Conservation (phyloP, 371 early-diverging fungal genomes). For the Mortierella sp. region DNA sequence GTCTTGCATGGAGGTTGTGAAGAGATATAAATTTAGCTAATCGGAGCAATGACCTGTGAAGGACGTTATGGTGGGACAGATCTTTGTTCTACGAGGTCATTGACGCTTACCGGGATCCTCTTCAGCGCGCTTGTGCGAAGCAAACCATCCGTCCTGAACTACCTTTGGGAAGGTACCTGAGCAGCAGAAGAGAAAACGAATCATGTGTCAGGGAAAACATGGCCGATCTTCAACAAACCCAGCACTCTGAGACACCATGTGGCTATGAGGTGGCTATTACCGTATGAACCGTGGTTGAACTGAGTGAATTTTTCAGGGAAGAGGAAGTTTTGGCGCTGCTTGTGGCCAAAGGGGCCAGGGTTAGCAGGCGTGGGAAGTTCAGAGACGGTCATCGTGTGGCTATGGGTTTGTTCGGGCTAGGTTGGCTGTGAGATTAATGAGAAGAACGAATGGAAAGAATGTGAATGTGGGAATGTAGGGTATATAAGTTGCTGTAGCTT, state of each 20-base stretch:
- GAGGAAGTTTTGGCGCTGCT: conserved; percentile 52
- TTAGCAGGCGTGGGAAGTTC: conserved; percentile 30
- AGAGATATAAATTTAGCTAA: too few species aligned
- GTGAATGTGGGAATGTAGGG: too few species aligned
- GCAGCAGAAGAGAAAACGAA: not conserved
- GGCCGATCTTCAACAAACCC: too few species aligned
- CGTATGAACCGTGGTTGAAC: conserved; percentile 60
- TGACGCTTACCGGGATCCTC: conserved; percentile 30
- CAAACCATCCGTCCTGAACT: conserved; percentile 28
- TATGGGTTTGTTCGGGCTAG: too few species aligned
- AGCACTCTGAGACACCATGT: too few species aligned
- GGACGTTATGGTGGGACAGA: too few species aligned
- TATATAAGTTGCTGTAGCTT: too few species aligned
- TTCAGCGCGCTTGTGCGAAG: conserved; percentile 23
- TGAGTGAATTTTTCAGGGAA: conserved; percentile 57
- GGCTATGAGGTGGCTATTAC: too few species aligned
- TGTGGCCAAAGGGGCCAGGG: conserved; percentile 55
- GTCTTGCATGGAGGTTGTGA: conserved; percentile 16
- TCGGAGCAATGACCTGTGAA: too few species aligned
- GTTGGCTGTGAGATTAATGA: not conserved
- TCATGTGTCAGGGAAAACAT: not conserved
- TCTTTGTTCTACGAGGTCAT: too few species aligned
- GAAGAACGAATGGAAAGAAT: not conserved
- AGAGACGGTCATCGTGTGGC: not conserved
- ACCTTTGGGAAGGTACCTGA: conserved; percentile 43